Evolutionary conservation across 805 yeast genomes (phyloP).

Genomic region (Myxozyma udenii): DNA sequence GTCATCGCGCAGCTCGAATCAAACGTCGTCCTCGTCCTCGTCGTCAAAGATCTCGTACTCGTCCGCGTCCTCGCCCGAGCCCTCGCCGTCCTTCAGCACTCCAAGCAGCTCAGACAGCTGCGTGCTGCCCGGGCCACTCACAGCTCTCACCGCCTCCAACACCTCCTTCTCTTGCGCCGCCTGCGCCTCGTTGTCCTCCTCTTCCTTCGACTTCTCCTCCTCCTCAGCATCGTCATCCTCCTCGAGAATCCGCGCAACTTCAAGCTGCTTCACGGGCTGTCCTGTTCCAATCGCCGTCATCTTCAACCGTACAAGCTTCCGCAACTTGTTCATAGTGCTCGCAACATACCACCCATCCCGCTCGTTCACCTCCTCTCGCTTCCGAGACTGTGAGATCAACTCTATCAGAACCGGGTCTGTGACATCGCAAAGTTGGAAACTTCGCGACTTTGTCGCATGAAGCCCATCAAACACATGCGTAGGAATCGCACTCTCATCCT

Average conservation of each 20-base stretch:
- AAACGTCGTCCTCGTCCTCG: constrained; percentile 13
- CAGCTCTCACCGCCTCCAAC: constrained; percentile 4
- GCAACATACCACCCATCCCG: constrained; percentile 79
- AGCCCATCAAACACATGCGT: constrained; percentile 69
- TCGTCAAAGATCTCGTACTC: constrained; percentile 28
- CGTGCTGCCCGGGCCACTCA: constrained; percentile 16
- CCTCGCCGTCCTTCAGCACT: constrained; percentile 24
- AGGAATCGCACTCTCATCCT: constrained; percentile 28
- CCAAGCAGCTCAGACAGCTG: constrained; percentile 22
- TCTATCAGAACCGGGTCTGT: constrained; percentile 57
- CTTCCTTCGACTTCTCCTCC: neutral
- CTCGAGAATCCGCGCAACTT: constrained; percentile 23
- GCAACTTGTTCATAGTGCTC: constrained; percentile 57
- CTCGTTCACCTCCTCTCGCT: constrained; percentile 49
- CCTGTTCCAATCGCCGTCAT: constrained; percentile 48
- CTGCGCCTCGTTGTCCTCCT: neutral
- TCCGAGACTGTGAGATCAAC: constrained; percentile 43
- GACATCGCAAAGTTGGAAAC: constrained; percentile 77
- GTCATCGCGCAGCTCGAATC: no score
- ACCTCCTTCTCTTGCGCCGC: neutral
- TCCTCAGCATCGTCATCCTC: constrained; percentile 21
- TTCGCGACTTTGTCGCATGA: constrained; percentile 62
- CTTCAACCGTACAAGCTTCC: constrained; percentile 71
- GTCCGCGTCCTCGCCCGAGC: constrained; percentile 10
- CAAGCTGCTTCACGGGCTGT: constrained; percentile 14